These are phyloP conservation scores for Fusarium dimerum DNA, from an alignment of 2,329 filamentous ascomycete genomes.

Conservation along the genomic window DNA sequence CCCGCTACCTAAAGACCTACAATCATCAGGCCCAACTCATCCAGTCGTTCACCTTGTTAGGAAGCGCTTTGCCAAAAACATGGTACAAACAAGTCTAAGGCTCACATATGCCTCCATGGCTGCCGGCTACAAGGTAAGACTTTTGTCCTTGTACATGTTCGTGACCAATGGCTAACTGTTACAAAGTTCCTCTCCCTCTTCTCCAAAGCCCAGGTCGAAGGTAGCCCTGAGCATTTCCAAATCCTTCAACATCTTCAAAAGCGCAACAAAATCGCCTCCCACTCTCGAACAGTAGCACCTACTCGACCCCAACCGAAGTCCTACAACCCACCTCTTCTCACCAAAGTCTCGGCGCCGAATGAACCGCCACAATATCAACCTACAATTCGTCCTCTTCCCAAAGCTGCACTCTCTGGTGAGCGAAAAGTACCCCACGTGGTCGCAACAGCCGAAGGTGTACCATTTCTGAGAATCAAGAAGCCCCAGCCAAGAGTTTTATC, in stretches of 20 bases:
- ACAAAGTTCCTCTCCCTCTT: slow-evolving; percentile 45
- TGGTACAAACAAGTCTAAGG: slow-evolving; percentile 56
- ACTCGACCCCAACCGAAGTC: slow-evolving; percentile 16
- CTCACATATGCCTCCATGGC: slow-evolving; percentile 63
- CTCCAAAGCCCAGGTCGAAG: slow-evolving; percentile 37
- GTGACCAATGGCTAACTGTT: slow-evolving; percentile 2
- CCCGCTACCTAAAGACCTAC: slow-evolving; percentile 49
- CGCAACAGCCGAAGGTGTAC: slow-evolving; percentile 54
- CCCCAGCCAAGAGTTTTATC: slow-evolving; percentile 63
- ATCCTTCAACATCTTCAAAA: slow-evolving; percentile 44
- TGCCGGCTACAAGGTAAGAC: slow-evolving; percentile 65
- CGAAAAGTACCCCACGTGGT: slow-evolving; percentile 56
- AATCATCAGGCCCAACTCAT: slow-evolving; percentile 30
- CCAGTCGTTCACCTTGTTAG: slow-evolving; percentile 60
- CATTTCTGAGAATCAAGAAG: slow-evolving; percentile 68
- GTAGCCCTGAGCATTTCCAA: slow-evolving; percentile 42
- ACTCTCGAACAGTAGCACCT: slow-evolving; percentile 19
- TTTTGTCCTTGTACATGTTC: background rate
- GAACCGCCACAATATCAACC: slow-evolving; percentile 50
- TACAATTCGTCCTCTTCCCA: slow-evolving; percentile 49
- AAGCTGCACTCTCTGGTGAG: slow-evolving; percentile 40
- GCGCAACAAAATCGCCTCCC: slow-evolving; percentile 19
- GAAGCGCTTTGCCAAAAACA: slow-evolving; percentile 63
- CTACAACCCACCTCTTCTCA: slow-evolving; percentile 29
- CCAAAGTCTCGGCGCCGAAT: slow-evolving; percentile 35